phyloP scores from a whole-genome alignment of 2,329 filamentous ascomycete species.

The Aspergillus uvarum region DNA sequence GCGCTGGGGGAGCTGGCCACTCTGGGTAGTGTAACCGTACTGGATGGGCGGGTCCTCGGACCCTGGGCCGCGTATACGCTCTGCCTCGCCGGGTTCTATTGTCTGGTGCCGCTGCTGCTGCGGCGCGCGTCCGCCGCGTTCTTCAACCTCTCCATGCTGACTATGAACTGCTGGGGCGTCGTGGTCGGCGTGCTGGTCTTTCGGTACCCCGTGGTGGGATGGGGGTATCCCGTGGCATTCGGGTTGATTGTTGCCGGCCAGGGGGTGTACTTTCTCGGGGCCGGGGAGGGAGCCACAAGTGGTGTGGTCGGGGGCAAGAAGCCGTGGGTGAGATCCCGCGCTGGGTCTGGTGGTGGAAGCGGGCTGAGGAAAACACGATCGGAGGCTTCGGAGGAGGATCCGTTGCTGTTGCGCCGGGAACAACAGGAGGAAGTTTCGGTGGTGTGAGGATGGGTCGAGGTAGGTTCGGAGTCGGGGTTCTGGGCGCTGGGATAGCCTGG shows the following conservation, averaged over 20 bases:
- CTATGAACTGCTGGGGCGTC: slow-evolving; percentile 95
- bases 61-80: slow-evolving; percentile 91
- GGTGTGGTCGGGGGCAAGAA: slow-evolving; percentile 69
- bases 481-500: too few species aligned
- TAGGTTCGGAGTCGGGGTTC: too few species aligned
- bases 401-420: background rate
- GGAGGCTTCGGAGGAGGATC: background rate
- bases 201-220: slow-evolving; percentile 69
- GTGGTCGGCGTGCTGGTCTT: slow-evolving; percentile 90
- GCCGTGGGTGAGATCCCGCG: slow-evolving; percentile 1
- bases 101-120: slow-evolving; percentile 79
- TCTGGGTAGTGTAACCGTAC: slow-evolving; percentile 61
- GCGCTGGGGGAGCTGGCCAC: slow-evolving; percentile 78
- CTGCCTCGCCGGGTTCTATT: slow-evolving; percentile 81
- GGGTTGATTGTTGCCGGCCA: slow-evolving; percentile 86
- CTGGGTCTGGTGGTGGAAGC: too few species aligned
- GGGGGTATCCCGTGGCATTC: slow-evolving; percentile 93
- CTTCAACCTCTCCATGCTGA: slow-evolving; percentile 93
- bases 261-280: slow-evolving; percentile 81
- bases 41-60: slow-evolving; percentile 68
- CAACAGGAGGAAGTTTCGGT: background rate
- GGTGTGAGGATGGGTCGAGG: background rate
- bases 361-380: background rate
- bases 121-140: slow-evolving; percentile 89
- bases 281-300: slow-evolving; percentile 49